Evolutionary conservation across 129 eudicot genomes (phyloP).

Genomic region (Smallanthus sonchifolius): DNA sequence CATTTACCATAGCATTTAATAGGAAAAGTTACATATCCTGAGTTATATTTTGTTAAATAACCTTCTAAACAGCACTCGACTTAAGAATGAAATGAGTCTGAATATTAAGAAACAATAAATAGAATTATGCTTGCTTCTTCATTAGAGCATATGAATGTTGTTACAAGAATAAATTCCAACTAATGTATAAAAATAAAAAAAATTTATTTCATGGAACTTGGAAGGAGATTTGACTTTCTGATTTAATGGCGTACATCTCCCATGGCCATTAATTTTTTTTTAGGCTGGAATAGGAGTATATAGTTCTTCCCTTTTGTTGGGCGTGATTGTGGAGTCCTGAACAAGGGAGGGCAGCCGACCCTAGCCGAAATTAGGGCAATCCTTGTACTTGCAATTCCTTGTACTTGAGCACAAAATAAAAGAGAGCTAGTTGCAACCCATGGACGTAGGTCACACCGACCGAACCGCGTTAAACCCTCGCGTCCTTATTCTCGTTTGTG

Average conservation of each 20-base stretch:
- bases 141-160: background rate
- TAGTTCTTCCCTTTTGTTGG: background rate
- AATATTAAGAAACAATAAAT: background rate
- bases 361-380: too few relatives aligned
- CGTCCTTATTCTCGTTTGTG: too few relatives aligned
- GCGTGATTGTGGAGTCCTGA: too few relatives aligned
- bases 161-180: conserved; percentile 2
- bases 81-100: background rate
- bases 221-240: background rate
- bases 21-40: background rate
- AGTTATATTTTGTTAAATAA: background rate
- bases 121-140: background rate
- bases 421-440: too few relatives aligned
- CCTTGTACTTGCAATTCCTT: too few relatives aligned
- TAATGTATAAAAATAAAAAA: background rate
- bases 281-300: background rate
- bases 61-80: background rate
- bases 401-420: too few relatives aligned
- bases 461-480: too few relatives aligned
- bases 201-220: background rate
- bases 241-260: background rate
- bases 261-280: background rate
- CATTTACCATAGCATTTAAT: background rate
- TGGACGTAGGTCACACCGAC: too few relatives aligned
- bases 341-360: too few relatives aligned